Evolutionary conservation across 2,329 filamentous ascomycete genomes (phyloP).

Genomic region (Fusarium mundagurra): DNA sequence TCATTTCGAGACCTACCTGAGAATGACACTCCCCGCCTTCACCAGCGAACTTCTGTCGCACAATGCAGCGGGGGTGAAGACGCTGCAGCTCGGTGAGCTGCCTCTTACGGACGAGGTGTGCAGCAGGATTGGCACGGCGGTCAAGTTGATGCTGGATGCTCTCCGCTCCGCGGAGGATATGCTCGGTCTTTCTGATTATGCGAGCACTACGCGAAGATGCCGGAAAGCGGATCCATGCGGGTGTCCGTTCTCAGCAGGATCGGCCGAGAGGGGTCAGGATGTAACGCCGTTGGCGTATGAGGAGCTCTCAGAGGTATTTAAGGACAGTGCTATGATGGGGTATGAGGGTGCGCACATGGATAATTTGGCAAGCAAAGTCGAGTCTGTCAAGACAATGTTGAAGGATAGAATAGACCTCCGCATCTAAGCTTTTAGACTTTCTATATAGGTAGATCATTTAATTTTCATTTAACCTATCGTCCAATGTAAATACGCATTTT

Average conservation of each 20-base stretch:
- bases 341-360: neutral
- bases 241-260: neutral
- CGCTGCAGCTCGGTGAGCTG: neutral
- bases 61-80: neutral
- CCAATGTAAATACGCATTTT: too few relatives aligned
- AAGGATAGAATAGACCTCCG: neutral
- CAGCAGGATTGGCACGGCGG: neutral
- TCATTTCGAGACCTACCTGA: neutral
- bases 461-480: neutral
- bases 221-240: neutral
- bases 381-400: neutral
- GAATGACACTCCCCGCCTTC: neutral
- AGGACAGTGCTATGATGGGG: neutral
- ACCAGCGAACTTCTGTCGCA: neutral
- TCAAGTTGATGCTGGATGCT: neutral
- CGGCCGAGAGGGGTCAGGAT: neutral
- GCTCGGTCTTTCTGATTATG: neutral
- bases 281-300: neutral
- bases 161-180: neutral
- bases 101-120: neutral
- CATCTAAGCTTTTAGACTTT: neutral
- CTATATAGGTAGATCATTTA: neutral
- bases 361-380: neutral
- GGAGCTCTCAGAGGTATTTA: neutral
- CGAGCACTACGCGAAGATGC: neutral